Evolutionary conservation across 140 eudicot species (phyloP), one percentile per base, ranked within the genome.

Genomic region (Anethum foeniculum): DNA sequence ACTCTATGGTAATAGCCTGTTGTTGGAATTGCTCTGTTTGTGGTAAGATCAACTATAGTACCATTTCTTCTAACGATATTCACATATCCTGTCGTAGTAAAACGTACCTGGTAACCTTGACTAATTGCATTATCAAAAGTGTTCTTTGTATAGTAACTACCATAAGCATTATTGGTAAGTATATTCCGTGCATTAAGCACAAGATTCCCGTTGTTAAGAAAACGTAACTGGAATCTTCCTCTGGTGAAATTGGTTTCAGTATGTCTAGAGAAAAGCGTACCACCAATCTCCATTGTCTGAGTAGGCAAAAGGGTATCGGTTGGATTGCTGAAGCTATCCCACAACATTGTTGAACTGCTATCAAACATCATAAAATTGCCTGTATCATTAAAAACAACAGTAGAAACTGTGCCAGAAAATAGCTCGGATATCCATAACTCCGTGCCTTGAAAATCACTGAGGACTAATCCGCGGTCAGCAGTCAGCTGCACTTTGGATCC

Each of bases 1-100:
- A 84, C 87, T 76, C 92, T 79, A 58, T 86, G 84, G 67, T 85
- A 85, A 78, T 62, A 56, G 15, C 79, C 87, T 14, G 81, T 67
- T 4, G 78, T 32, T 48, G 79, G 79, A 43, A 75, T 32, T 10
- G 46, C n/a, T 43, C 4, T 49, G 28, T 48, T 16, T 36, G 81
- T 27, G 7, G 86, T 69, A 34, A 80, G 71, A 23, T 79, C 78
- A 21, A 64, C 64, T n/a, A 62, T 80, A 73, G 64, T 15, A 36
- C 77, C 77, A 34, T 77, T 77, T 77, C 71, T 52, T 77, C 71
- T 52, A 39, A 48, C 30, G 23, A 79, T 4, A 60, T 58, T 62
- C 28, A 39, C 23, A 25, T 79, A 25, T 10, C 34, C 81, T 3
- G 60, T 77, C 48, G 36, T 28, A 15, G 36, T 52, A 12, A 77